Base-by-base conservation (phyloP, 371 early-diverging fungal genomes). In the Mortierella sp. region DNA sequence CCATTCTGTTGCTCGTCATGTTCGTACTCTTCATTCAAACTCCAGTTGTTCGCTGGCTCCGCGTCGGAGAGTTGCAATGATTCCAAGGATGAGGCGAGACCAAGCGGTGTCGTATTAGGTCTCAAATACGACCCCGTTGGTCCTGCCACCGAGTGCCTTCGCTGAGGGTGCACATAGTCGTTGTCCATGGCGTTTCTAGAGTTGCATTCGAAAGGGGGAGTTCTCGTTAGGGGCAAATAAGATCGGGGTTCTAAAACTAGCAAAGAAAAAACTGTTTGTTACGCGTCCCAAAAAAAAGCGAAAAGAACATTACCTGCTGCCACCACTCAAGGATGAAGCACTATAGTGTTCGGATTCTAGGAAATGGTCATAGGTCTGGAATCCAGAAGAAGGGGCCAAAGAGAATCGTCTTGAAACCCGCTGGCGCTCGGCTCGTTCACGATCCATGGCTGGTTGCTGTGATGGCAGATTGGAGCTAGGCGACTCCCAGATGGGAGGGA, bases 101-200 rank as follows among this genome's bases (percentile, higher is more conserved):
- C 49, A 62, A 68, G 58, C 49, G 65, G 50, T 49, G 53, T 7
- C 14, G 56, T 21, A 26, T 56, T 43, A 38, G 64, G 49, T 49
- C 64, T 56, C 24, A 53, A 45, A 28, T 72, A 81, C 13, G 78
- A 78, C 47, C 68, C 80, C 31, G 80, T 54, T 34, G 78, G 71
- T 19, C 80, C 82, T 18, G 84, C 84, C 45, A 82, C 82, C 7
- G 84, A 83, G 59, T 83, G 84, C 30, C 84, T 71, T 46, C 84
- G 71, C 61, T 81, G 82, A 14, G 58, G 76, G 28, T 71, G 72
- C 8, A 50, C 56, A 42, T 48, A 50, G 1, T 72, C 72, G 30
- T 13, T 47, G 1, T 68, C 74, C 14, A 26, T 4, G 8, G 49
- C 19, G 16, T 21, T 59, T 34, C 64, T 74, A 67, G n/a, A n/a